Conservation (phyloP, 2,329 filamentous ascomycete species). For the Immersiporthe knoxdaviesiana region DNA sequence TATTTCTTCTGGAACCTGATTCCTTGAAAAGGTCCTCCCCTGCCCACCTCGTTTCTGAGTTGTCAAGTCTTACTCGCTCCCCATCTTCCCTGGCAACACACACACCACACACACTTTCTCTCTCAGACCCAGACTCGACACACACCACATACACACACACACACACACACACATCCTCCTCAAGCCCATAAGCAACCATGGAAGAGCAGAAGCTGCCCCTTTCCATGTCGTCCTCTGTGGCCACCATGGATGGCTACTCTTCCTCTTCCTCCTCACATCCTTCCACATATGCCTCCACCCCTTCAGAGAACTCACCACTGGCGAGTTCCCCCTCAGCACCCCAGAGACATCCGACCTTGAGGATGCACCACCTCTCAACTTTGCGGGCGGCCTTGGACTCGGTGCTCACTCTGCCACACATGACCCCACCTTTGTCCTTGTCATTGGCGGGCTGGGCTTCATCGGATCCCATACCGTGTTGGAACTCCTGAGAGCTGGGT, state of each 20-base stretch:
- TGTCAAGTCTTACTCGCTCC: not conserved
- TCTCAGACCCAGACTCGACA: too few relatives aligned
- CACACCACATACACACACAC: not conserved
- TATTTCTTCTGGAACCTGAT: slow-evolving; percentile 9
- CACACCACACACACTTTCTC: not conserved
- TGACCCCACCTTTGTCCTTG: slow-evolving; percentile 44
- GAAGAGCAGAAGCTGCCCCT: slow-evolving; percentile 2
- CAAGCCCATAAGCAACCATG: not conserved
- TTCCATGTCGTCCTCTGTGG: not conserved
- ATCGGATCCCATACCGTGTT: slow-evolving; percentile 60
- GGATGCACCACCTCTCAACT: slow-evolving; percentile 27
- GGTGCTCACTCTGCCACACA: slow-evolving; percentile 23
- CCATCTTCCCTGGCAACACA: not conserved
- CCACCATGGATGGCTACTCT: slow-evolving; percentile 29
- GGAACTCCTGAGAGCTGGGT: slow-evolving; percentile 56
- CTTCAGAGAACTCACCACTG: slow-evolving; percentile 28
- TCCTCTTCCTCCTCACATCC: slow-evolving; percentile 24
- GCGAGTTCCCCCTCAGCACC: slow-evolving; percentile 29
- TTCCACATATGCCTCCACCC: slow-evolving; percentile 25
- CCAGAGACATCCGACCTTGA: slow-evolving; percentile 29
- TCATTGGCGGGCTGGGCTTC: slow-evolving; percentile 58
- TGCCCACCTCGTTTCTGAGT: slow-evolving; percentile 4
- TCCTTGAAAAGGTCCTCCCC: not conserved
- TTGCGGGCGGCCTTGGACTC: slow-evolving; percentile 19
- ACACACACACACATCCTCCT: not conserved